Percentiles rank a stretch among this genome's conserved stretches.
phyloP scores from a whole-genome alignment of 352 stramenopile species.

The Pythium oligandrum region DNA sequence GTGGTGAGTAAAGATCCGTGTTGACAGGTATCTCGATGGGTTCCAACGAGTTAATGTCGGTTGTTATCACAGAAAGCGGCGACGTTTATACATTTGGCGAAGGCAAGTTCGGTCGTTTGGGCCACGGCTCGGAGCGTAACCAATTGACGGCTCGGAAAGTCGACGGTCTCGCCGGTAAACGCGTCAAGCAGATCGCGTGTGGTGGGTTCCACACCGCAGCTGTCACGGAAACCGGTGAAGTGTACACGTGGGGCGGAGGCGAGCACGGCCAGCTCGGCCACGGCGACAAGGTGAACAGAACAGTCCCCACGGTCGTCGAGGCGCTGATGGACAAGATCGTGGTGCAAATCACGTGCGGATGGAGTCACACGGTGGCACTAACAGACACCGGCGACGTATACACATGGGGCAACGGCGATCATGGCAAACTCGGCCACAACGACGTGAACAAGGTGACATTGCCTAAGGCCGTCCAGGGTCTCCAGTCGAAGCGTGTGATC shows the following conservation, averaged over 20 bases:
- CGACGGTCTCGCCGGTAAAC: conserved; percentile 60
- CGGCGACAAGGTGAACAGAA: conserved; percentile 95
- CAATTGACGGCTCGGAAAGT: conserved; percentile 72
- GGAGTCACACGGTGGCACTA: conserved; percentile 94
- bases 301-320: conserved; percentile 89
- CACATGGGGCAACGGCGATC: conserved; percentile 92
- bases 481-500: conserved; percentile 92
- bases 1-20: conserved; percentile 19
- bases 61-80: conserved; percentile 46
- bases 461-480: conserved; percentile 90
- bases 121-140: conserved; percentile 82
- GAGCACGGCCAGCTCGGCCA: conserved; percentile 96
- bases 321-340: conserved; percentile 86
- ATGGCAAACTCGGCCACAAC: conserved; percentile 94
- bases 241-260: conserved; percentile 87
- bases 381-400: conserved; percentile 91
- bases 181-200: conserved; percentile 84
- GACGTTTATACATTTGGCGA: conserved; percentile 94
- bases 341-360: conserved; percentile 94
- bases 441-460: conserved; percentile 93
- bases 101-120: conserved; percentile 87
- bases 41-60: no score
- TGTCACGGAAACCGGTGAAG: conserved; percentile 79
- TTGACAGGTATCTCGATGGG: no score
- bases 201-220: conserved; percentile 86